A percentile compares a stretch with the other conserved stretches of the same genome.
Conservation (phyloP, 2,329 filamentous ascomycete genomes). For the Ascocoryne sarcoides region DNA sequence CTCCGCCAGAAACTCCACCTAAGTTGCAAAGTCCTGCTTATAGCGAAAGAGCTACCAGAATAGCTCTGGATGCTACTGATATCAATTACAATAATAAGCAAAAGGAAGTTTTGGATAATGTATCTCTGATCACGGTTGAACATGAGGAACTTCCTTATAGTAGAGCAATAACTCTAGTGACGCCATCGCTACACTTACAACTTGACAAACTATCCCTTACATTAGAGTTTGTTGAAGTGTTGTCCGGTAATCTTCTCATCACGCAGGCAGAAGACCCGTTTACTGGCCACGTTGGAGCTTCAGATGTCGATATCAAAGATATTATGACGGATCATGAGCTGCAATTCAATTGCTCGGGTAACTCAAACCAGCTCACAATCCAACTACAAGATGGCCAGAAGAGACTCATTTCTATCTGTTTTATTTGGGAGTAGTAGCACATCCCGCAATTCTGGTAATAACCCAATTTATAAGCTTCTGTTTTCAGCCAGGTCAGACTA, state of each 20-base stretch:
- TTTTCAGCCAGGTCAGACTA: too few species aligned
- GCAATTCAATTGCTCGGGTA: background rate
- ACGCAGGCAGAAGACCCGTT: background rate
- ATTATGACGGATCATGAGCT: background rate
- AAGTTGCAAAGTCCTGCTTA: background rate
- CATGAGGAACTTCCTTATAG: background rate
- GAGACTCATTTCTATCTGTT: background rate
- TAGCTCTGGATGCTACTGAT: background rate
- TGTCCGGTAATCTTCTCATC: background rate
- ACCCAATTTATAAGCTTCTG: too few species aligned
- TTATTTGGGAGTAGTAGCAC: too few species aligned
- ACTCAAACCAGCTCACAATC: background rate
- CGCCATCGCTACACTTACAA: background rate
- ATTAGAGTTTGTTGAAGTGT: background rate
- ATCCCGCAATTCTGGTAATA: too few species aligned
- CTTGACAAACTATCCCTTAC: background rate
- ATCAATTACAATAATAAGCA: background rate
- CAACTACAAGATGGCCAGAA: background rate
- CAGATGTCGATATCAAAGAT: background rate
- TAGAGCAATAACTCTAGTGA: background rate
- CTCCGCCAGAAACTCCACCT: slow-evolving; percentile 1
- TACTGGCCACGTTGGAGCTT: background rate
- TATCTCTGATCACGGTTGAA: background rate
- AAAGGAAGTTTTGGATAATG: background rate
- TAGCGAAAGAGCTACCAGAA: background rate